Evolutionary conservation across 306 rosid genomes (phyloP), one percentile per base, ranked within the genome.

Genomic region (Dryas octopetala): DNA sequence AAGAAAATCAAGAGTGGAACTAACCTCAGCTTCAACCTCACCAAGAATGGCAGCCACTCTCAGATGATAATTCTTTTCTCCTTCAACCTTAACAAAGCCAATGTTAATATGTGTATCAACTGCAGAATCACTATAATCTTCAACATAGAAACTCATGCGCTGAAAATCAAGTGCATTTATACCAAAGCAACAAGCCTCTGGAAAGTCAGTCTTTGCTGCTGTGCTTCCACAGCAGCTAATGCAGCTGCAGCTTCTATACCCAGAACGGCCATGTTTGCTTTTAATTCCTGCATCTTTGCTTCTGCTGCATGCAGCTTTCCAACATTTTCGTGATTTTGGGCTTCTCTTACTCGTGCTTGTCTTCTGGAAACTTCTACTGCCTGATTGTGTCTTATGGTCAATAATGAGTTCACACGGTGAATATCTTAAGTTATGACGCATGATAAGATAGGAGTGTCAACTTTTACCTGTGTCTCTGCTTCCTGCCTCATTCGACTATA

Each of bases 111-210:
- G 6, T 74, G 57, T 64, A 82, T 38, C 38, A 78, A 74, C 52
- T 71, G 38, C 44, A 77, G 73, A 80, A 77, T 14, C 68, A 60
- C 59, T 13, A 53, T 59, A 43, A 26, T 55, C 28, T 61, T 80
- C 58, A 48, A 82, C 57, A 62, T n/a, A 48, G 17, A 46, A 60
- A 73, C 54, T 67, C 63, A 73, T 55, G 16, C 48, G 52, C 74
- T 23, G 17, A 71, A 53, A 86, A 66, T 15, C 44, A 64, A 5
- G 57, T 62, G 44, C 80, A 70, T 70, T 83, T 82, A 78, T 85
- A 96, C 99, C 99, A 92, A 80, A n/a, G 97, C 83, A 81, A 92
- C 96, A 79, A 96, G 99, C 86, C 99, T 92, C 88, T 95, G 99
- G 75, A 96, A 96, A 71, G 99, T 89, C 78, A 96, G 88, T 84